Evolutionary conservation across 1,284 basidiomycete species (phyloP).

Genomic region (Microbotryum scabiosae): DNA sequence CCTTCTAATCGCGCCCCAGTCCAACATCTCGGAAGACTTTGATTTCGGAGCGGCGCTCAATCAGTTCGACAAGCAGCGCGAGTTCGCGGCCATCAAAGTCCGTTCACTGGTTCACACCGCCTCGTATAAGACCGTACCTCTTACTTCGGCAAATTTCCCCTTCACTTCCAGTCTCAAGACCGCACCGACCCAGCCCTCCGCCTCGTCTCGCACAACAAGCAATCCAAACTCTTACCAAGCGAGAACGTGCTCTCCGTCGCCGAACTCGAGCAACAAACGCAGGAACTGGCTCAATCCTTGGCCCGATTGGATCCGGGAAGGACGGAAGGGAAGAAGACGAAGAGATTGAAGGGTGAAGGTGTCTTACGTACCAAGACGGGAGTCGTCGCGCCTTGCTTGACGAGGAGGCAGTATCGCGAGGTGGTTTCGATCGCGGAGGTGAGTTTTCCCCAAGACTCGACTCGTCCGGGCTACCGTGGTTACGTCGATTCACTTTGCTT

Average conservation of each 20-base stretch:
- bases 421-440: constrained; percentile 29
- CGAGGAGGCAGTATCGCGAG: constrained; percentile 26
- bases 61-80: constrained; percentile 31
- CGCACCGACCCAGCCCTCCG: constrained; percentile 29
- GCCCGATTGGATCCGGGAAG: not conserved
- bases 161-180: constrained; percentile 21
- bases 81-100: constrained; percentile 29
- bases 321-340: not conserved
- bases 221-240: constrained; percentile 19
- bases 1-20: no score
- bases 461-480: no score
- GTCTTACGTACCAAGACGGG: constrained; percentile 5
- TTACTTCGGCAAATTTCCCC: no score
- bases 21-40: constrained; percentile 24
- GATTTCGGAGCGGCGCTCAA: constrained; percentile 26
- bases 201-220: constrained; percentile 33
- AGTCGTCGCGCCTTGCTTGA: constrained; percentile 6
- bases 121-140: no score
- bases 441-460: not conserved
- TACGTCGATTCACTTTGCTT: no score
- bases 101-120: no score
- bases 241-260: constrained; percentile 18
- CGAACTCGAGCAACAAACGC: constrained; percentile 20
- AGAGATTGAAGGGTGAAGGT: not conserved
- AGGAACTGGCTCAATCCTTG: not conserved